Conservation (phyloP, 2,329 filamentous ascomycete species). For the Tolypocladium tundrense region DNA sequence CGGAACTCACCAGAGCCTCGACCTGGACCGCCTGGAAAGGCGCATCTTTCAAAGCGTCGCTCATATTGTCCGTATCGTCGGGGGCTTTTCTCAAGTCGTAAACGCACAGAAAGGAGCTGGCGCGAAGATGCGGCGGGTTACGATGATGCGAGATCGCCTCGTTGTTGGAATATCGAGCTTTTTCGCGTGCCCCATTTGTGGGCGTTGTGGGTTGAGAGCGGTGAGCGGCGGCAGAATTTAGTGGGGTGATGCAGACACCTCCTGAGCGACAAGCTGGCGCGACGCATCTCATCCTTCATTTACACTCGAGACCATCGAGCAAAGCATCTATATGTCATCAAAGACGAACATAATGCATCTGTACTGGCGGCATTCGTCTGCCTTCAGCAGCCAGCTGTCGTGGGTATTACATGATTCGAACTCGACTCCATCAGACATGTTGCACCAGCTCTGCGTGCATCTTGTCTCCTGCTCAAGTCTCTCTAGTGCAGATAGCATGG, state of each 20-base stretch:
- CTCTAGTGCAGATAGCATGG: not conserved
- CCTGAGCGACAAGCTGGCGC: not conserved
- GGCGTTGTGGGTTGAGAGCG: slow-evolving; percentile 32
- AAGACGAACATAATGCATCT: not conserved
- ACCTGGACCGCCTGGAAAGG: slow-evolving; percentile 84
- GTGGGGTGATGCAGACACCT: slow-evolving; percentile 1
- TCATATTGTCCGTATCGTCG: slow-evolving; percentile 35
- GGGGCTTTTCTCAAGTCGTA: not conserved
- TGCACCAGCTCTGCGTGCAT: not conserved
- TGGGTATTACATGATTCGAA: not conserved
- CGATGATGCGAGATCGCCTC: slow-evolving; percentile 8
- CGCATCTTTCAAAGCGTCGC: slow-evolving; percentile 51
- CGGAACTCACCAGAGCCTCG: slow-evolving; percentile 71
- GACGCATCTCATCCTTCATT: not conserved
- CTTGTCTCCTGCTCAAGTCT: not conserved
- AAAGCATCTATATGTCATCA: not conserved
- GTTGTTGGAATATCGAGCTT: slow-evolving; percentile 32
- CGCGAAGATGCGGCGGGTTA: slow-evolving; percentile 14
- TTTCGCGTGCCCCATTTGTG: slow-evolving; percentile 31
- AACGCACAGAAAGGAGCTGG: slow-evolving; percentile 9
- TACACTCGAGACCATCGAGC: not conserved
- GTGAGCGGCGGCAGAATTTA: slow-evolving; percentile 25
- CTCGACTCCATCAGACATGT: not conserved
- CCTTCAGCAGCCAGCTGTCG: not conserved
- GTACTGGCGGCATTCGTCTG: not conserved